phyloP scores from a whole-genome alignment of 2,329 filamentous ascomycete genomes.

The Clarireedia hainanense region DNA sequence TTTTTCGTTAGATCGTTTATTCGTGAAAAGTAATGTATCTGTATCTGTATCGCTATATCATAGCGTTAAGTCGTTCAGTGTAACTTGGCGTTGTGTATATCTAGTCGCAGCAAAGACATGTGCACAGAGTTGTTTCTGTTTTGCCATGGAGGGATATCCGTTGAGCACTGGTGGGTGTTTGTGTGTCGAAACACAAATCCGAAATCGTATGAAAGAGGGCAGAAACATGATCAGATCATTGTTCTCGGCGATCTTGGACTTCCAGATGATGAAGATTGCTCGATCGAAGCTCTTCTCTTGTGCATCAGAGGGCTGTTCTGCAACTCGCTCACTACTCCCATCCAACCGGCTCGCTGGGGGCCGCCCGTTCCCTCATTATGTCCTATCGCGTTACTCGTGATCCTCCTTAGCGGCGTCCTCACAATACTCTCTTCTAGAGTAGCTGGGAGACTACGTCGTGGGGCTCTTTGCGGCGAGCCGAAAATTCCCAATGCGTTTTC shows the following conservation, averaged over 20 bases:
- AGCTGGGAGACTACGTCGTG: conserved; percentile 17
- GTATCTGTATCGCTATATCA: neutral
- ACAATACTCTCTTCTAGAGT: conserved; percentile 23
- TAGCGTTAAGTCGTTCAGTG: neutral
- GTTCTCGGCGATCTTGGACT: neutral
- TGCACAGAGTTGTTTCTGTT: no score
- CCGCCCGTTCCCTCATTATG: conserved; percentile 41
- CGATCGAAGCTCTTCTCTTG: conserved; percentile 54
- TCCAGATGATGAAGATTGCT: conserved; percentile 28
- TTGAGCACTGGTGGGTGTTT: no score
- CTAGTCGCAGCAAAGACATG: no score
- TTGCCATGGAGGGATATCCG: no score
- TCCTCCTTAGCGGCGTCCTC: conserved; percentile 37
- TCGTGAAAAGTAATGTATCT: no score
- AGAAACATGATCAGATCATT: neutral
- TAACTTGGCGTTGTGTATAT: neutral
- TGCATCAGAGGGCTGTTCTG: conserved; percentile 54
- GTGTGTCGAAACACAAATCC: no score
- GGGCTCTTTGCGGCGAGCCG: conserved; percentile 10
- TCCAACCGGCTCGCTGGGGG: conserved; percentile 49
- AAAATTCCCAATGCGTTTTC: neutral
- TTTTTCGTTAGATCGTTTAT: neutral
- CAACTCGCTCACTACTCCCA: conserved; percentile 54
- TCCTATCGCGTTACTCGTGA: conserved; percentile 47
- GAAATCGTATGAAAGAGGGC: no score